A percentile compares a stretch with the other conserved stretches of the same genome.
Evolutionary conservation across 148 eudicot genomes (phyloP).

Genomic region (Spergularia bocconei): DNA sequence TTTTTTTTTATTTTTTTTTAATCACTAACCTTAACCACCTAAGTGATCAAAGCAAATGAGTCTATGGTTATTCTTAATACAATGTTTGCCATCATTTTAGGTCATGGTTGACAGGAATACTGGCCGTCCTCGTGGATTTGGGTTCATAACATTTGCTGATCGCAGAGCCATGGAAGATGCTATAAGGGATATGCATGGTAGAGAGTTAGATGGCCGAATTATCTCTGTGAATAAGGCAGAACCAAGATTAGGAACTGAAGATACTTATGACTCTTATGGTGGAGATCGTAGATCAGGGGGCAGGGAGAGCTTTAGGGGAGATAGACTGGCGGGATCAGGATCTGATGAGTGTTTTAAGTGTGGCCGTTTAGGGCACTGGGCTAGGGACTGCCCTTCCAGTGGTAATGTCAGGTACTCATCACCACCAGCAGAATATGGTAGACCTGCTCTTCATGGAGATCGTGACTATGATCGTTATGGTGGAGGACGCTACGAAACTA

Average conservation of each 20-base stretch:
- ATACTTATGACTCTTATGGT: slow-evolving; percentile 32
- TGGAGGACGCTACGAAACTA: slow-evolving; percentile 37
- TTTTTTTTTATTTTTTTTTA: background rate
- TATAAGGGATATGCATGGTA: slow-evolving; percentile 52
- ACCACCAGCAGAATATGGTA: slow-evolving; percentile 31
- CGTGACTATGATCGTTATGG: slow-evolving; percentile 43
- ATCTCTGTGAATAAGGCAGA: slow-evolving; percentile 61
- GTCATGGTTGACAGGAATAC: slow-evolving; percentile 54
- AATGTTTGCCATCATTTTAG: slow-evolving; percentile 21
- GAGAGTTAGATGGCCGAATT: slow-evolving; percentile 44
- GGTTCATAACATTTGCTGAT: slow-evolving; percentile 49
- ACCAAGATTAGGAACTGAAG: slow-evolving; percentile 43
- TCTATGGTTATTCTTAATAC: background rate
- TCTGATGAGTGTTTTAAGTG: slow-evolving; percentile 58
- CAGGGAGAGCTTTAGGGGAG: slow-evolving; percentile 38
- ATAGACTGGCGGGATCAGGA: slow-evolving; percentile 23
- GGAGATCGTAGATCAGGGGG: slow-evolving; percentile 33
- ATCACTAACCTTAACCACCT: no score
- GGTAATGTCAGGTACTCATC: slow-evolving; percentile 35
- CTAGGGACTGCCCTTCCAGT: slow-evolving; percentile 46
- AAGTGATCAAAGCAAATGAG: background rate
- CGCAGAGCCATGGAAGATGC: slow-evolving; percentile 54
- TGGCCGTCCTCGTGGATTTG: slow-evolving; percentile 60
- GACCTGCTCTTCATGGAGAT: slow-evolving; percentile 27
- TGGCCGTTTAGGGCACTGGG: slow-evolving; percentile 55